Evolutionary conservation across 139 green algal genomes (phyloP).

Genomic region (Chlamydomonas sp.): DNA sequence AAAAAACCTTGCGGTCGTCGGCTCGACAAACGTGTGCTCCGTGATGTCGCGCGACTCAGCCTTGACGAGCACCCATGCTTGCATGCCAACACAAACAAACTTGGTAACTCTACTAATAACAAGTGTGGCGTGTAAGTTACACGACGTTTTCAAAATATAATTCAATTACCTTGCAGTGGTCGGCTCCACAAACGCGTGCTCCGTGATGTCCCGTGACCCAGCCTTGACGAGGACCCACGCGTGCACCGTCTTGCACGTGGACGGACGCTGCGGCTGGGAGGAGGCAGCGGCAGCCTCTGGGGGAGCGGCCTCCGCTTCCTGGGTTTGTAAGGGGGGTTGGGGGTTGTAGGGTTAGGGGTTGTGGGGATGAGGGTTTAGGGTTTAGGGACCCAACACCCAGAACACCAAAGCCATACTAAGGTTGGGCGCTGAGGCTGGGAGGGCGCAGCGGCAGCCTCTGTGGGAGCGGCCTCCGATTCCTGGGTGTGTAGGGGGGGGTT

Average conservation of each 20-base stretch:
- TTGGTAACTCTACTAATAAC: too few relatives aligned
- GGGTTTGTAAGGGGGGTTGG: conserved; percentile 9
- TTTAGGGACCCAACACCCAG: too few relatives aligned
- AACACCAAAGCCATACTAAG: background rate
- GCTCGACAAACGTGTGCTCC: too few relatives aligned
- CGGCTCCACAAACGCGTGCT: conserved; percentile 66
- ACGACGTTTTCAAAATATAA: too few relatives aligned
- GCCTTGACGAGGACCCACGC: conserved; percentile 74
- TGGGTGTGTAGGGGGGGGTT: too few relatives aligned
- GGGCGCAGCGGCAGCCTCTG: background rate
- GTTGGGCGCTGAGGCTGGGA: background rate
- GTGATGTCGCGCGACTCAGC: too few relatives aligned
- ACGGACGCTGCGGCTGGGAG: background rate
- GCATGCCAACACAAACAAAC: too few relatives aligned
- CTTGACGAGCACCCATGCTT: too few relatives aligned
- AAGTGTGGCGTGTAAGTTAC: too few relatives aligned
- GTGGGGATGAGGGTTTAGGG: background rate
- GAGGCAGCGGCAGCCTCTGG: conserved; percentile 9
- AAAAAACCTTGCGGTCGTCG: conserved; percentile 52
- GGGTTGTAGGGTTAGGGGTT: background rate
- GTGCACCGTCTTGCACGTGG: conserved; percentile 48
- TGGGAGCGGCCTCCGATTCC: background rate
- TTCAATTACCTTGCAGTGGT: conserved; percentile 53
- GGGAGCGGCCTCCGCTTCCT: conserved; percentile 7
- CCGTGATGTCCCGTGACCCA: conserved; percentile 49